Evolutionary conservation across 371 early-diverging fungal genomes (phyloP).

Genomic region (Syncephalastrum sp.): DNA sequence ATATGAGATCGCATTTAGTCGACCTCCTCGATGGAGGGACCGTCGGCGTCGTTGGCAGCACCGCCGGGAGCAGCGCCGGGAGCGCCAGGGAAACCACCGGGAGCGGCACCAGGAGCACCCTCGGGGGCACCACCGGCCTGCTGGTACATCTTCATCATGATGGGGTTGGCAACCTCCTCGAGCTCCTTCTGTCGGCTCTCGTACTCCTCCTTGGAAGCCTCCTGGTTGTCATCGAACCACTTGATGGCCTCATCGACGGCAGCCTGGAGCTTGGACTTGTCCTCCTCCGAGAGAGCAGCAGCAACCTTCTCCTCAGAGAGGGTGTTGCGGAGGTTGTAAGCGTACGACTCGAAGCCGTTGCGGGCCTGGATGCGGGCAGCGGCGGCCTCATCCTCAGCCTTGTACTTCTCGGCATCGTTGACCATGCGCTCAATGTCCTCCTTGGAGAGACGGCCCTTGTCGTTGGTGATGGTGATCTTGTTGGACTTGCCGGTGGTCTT

Average conservation of each 20-base stretch:
- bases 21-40: conserved; percentile 49
- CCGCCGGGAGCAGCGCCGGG: conserved; percentile 80
- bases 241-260: conserved; percentile 78
- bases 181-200: conserved; percentile 93
- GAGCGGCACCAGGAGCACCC: conserved; percentile 54
- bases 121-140: conserved; percentile 53
- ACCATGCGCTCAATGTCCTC: conserved; percentile 92
- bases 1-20: conserved; percentile 29
- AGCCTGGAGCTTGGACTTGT: conserved; percentile 78
- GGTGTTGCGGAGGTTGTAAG: conserved; percentile 84
- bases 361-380: conserved; percentile 73
- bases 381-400: conserved; percentile 80
- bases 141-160: conserved; percentile 89
- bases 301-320: conserved; percentile 80
- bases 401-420: conserved; percentile 83
- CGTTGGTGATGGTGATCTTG: conserved; percentile 90
- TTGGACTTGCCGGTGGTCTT: conserved; percentile 82
- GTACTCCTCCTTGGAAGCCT: conserved; percentile 94
- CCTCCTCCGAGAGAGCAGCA: conserved; percentile 72
- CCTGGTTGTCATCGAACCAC: conserved; percentile 85
- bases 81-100: conserved; percentile 70
- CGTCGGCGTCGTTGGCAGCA: conserved; percentile 67
- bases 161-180: conserved; percentile 93
- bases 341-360: conserved; percentile 85
- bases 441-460: conserved; percentile 78